These are phyloP conservation scores for Verticillium klebahnii DNA, from an alignment of 2,329 filamentous ascomycete genomes.

Conservation along the genomic window DNA sequence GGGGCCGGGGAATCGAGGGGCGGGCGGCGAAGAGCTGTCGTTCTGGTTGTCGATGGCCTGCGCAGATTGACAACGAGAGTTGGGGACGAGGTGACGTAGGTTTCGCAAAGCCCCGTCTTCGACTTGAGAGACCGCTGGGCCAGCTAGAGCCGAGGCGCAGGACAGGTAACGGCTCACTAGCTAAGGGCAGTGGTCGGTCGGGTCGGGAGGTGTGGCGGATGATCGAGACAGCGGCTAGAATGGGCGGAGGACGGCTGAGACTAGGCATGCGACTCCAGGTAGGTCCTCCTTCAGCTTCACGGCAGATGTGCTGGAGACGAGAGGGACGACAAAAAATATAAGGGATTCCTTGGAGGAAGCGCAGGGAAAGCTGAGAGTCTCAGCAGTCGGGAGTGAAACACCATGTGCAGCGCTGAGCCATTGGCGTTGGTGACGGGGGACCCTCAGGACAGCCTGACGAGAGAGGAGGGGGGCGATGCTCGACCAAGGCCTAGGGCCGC, in stretches of 20 bases:
- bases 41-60: not conserved
- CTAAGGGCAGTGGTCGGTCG: not conserved
- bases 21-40: not conserved
- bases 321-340: not conserved
- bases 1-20: not conserved
- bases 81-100: not conserved
- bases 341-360: not conserved
- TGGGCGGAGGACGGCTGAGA: not conserved
- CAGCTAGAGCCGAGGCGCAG: not conserved
- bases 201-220: not conserved
- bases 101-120: not conserved
- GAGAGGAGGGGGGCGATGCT: not conserved
- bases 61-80: not conserved
- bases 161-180: not conserved
- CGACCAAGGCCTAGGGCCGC: not conserved
- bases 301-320: not conserved
- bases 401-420: not conserved
- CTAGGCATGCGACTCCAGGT: not conserved
- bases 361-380: not conserved
- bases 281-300: not conserved
- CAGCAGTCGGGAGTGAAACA: constrained; percentile 1
- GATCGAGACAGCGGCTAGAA: not conserved
- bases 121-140: not conserved
- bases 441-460: not conserved
- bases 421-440: not conserved